Evolutionary conservation across 2,329 filamentous ascomycete species (phyloP), one percentile per base, ranked within the genome.

Genomic region (Clarireedia monteithiana): DNA sequence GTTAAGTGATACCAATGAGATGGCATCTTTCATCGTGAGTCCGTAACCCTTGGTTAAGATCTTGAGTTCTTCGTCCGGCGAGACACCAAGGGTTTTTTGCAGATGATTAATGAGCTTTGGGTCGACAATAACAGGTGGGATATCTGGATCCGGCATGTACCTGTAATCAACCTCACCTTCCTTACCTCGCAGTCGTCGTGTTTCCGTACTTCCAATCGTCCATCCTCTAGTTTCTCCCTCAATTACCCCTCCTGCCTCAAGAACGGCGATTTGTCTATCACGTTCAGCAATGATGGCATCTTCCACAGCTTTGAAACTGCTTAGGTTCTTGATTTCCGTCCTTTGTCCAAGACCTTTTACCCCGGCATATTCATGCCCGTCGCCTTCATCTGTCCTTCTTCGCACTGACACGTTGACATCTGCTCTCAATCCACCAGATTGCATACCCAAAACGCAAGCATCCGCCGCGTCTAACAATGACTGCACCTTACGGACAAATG

Each of bases 161-260:
- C 94, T 81, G 71, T 99, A 99, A 71, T 99, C 94, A 5, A 97
- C 91, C 68, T 96, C 92, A 48, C 94, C 94, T 70, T 97, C 94
- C 70, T 99, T 99, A 26, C 90, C 90, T 65, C 94, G 82, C 45
- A 99, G 74, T 42, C 86, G 81, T 57, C 83, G 84, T 3, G 94
- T 97, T 68, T 91, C 86, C 4, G 83, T 90, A 60, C 84, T 86
- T 2, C 91, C 91, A 24, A 96, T 79, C 1, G 89, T 88, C 91
- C 91, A 99, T 5, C 94, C 92, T 56, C 94, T 81, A 6, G 94
- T 99, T 74, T 99, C 94, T 46, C 91, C 89, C 62, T 84, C 80
- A 50, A 96, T 80, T 0, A 75, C 72, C 1, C 88, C 88, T 0
- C 92, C 92, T 4, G 77, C 75, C 67, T 94, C 85, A 0, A 97